Conservation (phyloP, 805 yeast species). For the Saccharomycopsis fibuligera region DNA sequence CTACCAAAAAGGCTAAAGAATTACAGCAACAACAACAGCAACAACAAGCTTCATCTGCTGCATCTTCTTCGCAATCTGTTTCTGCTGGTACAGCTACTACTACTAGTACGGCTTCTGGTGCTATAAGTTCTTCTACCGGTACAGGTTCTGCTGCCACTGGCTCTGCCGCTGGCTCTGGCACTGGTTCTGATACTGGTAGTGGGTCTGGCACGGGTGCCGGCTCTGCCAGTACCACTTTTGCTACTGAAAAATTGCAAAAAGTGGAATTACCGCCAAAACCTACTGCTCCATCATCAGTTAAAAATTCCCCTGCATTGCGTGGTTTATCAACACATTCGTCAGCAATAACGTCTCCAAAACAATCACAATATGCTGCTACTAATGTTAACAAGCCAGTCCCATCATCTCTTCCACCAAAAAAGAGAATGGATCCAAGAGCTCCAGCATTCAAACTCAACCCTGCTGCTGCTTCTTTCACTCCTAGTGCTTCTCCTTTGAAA, state of each 20-base stretch:
- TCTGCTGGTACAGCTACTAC: conserved; percentile 19
- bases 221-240: conserved; percentile 4
- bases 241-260: not conserved
- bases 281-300: not conserved
- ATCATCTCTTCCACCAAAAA: conserved; percentile 27
- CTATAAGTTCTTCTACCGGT: conserved; percentile 1
- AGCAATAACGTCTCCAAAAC: conserved; percentile 20
- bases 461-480: conserved; percentile 60
- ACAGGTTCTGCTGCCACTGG: conserved; percentile 5
- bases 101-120: conserved; percentile 12
- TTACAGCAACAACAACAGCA: not conserved
- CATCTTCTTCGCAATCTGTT: not conserved
- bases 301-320: conserved; percentile 2
- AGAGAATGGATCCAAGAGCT: conserved; percentile 51
- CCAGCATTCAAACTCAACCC: conserved; percentile 66
- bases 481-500: conserved; percentile 25
- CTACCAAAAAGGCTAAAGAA: not conserved
- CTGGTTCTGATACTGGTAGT: conserved; percentile 6
- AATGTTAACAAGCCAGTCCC: not conserved
- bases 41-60: no score
- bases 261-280: conserved; percentile 9
- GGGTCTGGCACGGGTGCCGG: conserved; percentile 1
- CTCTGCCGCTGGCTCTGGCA: no score
- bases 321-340: conserved; percentile 7
- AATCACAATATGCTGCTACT: not conserved